Evolutionary conservation across 768 basidiomycete genomes (phyloP).

Genomic region (Termitomyces sp.): DNA sequence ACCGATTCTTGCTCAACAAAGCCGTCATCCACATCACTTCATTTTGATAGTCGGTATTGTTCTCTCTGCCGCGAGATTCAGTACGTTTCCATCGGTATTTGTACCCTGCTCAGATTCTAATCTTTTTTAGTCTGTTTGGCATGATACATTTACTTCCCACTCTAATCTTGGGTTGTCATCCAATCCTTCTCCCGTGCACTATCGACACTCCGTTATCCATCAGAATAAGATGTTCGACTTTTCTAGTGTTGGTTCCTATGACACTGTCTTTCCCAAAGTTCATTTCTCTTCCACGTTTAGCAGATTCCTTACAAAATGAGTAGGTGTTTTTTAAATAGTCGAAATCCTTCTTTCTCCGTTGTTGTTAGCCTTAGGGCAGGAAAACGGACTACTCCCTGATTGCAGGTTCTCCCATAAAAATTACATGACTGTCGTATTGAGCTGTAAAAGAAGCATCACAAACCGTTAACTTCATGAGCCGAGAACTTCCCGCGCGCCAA

Average conservation of each 20-base stretch:
- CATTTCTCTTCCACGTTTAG: not conserved
- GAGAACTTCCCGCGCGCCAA: not conserved
- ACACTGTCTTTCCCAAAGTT: not conserved
- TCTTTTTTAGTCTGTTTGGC: not conserved
- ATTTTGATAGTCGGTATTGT: not conserved
- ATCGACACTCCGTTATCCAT: not conserved
- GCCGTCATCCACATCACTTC: not conserved
- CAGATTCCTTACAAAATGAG: not conserved
- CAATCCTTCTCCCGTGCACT: not conserved
- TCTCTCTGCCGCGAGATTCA: not conserved
- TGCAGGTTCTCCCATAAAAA: not conserved
- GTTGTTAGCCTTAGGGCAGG: not conserved
- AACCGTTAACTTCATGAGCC: not conserved
- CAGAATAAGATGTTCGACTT: not conserved
- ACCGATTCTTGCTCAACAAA: not conserved
- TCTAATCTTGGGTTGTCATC: not conserved
- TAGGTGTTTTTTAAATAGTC: not conserved
- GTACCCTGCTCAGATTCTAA: not conserved
- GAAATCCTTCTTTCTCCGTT: not conserved
- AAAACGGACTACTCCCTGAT: not conserved
- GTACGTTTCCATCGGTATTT: not conserved
- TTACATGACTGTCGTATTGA: not conserved
- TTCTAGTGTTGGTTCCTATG: not conserved
- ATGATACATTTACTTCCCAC: not conserved
- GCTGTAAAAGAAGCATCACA: not conserved